Conservation (phyloP, 2,329 filamentous ascomycete genomes). For the Ophiosphaerella herpotricha region DNA sequence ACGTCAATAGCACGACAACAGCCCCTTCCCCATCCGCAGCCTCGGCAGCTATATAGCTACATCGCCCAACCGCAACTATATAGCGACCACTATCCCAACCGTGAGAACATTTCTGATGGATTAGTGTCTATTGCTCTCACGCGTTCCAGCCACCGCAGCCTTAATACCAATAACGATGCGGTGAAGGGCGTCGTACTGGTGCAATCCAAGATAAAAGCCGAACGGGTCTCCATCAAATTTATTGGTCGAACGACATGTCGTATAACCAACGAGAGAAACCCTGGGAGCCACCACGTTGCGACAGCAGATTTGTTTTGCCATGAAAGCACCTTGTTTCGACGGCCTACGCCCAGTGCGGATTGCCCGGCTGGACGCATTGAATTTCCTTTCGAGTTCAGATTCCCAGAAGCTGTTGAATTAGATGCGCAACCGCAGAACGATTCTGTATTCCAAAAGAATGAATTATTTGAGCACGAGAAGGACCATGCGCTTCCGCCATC, state of each 20-base stretch:
- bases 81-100: conserved; percentile 22
- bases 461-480: conserved; percentile 13
- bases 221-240: conserved; percentile 21
- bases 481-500: conserved; percentile 24
- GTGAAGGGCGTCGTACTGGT: conserved; percentile 22
- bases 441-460: conserved; percentile 8
- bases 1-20: conserved; percentile 8
- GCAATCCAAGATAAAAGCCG: conserved; percentile 17
- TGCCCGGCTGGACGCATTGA: conserved; percentile 20
- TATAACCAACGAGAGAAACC: conserved; percentile 16
- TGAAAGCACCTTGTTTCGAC: conserved; percentile 10
- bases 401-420: conserved; percentile 21
- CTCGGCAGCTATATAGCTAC: conserved; percentile 22
- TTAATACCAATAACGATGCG: conserved; percentile 26
- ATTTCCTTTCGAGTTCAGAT: conserved; percentile 30
- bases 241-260: conserved; percentile 23
- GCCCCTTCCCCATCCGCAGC: background rate
- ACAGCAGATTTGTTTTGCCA: conserved; percentile 18
- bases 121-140: conserved; percentile 22
- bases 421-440: conserved; percentile 11
- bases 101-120: conserved; percentile 20
- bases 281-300: conserved; percentile 16
- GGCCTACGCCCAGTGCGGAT: conserved; percentile 12
- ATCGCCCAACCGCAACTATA: conserved; percentile 22
- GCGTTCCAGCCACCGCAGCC: conserved; percentile 16